These are phyloP conservation scores for Spathaspora girioi DNA, from an alignment of 805 yeast species.

Conservation along the genomic window DNA sequence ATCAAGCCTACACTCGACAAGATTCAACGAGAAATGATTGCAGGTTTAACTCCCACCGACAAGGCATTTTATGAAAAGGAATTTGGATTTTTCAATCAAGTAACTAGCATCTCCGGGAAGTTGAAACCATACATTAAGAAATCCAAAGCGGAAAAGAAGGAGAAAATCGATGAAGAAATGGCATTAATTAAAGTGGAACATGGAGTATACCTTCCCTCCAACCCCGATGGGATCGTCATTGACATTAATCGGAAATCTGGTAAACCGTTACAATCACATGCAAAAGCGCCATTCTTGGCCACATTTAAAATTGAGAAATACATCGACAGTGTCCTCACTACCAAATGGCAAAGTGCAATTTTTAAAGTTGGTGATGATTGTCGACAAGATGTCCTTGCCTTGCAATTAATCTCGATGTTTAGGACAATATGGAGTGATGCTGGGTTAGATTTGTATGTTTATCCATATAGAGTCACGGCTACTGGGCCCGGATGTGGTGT, in stretches of 20 bases:
- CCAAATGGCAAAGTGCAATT: constrained; percentile 90
- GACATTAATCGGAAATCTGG: constrained; percentile 93
- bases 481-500: constrained; percentile 99
- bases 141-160: constrained; percentile 93
- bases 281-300: constrained; percentile 98
- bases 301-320: constrained; percentile 78
- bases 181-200: constrained; percentile 30
- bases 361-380: constrained; percentile 99
- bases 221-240: constrained; percentile 91
- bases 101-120: constrained; percentile 91
- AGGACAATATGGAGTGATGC: constrained; percentile 84
- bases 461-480: constrained; percentile 93
- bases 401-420: constrained; percentile 88
- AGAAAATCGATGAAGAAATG: constrained; percentile 96
- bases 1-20: constrained; percentile 80
- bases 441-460: constrained; percentile 87
- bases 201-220: constrained; percentile 91
- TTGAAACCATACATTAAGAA: constrained; percentile 92
- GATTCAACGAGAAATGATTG: constrained; percentile 63
- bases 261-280: constrained; percentile 93
- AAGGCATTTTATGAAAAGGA: constrained; percentile 71
- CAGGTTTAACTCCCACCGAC: constrained; percentile 58
- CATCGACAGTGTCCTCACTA: constrained; percentile 33
- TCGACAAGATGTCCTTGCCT: constrained; percentile 92
- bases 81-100: constrained; percentile 84